phyloP scores from a whole-genome alignment of 345 rosid species.

The Aquilaria malaccensis region DNA sequence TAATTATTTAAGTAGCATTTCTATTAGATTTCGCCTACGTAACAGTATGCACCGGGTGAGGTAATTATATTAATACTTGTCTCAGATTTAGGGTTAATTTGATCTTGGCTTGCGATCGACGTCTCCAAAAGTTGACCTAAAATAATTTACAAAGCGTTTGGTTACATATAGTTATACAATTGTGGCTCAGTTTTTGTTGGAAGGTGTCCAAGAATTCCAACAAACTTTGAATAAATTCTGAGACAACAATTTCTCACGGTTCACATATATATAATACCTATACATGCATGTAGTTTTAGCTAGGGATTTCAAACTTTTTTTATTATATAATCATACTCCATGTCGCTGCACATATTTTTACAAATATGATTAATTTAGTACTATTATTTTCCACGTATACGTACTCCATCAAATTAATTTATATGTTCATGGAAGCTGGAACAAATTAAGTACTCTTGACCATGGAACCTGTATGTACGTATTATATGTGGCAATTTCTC shows the following conservation, averaged over 20 bases:
- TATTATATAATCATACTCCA: no score
- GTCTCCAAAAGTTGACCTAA: conserved; percentile 28
- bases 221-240: conserved; percentile 43
- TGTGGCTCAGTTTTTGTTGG: conserved; percentile 41
- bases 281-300: no score
- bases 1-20: no score
- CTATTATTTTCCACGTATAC: no score
- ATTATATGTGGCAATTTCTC: no score
- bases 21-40: background rate
- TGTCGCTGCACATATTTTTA: no score
- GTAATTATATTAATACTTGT: conserved; percentile 26
- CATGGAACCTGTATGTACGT: no score
- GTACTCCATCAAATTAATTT: no score
- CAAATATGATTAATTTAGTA: no score
- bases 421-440: no score
- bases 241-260: conserved; percentile 2
- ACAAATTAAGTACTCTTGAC: no score
- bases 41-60: conserved; percentile 7
- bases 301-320: no score
- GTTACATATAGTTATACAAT: conserved; percentile 17
- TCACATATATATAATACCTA: conserved; percentile 1
- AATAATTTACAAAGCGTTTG: background rate
- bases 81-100: conserved; percentile 26
- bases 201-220: conserved; percentile 29
- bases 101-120: conserved; percentile 22